phyloP scores from a whole-genome alignment of 2,329 filamentous ascomycete species.

The Stachybotrys echinatus region DNA sequence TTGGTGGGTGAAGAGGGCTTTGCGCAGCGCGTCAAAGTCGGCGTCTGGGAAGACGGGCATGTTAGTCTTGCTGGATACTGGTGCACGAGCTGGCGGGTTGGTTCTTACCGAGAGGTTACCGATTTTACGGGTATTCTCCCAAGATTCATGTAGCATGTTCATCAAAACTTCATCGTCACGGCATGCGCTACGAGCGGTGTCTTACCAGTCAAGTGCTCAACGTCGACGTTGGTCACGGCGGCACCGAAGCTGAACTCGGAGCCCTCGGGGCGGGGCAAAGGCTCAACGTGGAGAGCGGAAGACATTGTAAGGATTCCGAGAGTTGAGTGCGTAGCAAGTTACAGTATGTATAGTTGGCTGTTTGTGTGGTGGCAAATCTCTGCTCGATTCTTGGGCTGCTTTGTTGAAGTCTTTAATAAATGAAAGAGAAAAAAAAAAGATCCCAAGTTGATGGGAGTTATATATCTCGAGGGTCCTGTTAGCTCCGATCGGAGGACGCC shows the following conservation, averaged over 20 bases:
- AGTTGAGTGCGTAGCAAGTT: no score
- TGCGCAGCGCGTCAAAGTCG: conserved; percentile 1
- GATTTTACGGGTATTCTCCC: conserved; percentile 54
- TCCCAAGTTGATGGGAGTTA: no score
- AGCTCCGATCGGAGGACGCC: neutral
- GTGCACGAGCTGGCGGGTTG: neutral
- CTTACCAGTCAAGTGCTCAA: conserved; percentile 60
- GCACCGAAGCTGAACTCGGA: conserved; percentile 56
- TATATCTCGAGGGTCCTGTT: neutral
- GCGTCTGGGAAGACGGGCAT: neutral
- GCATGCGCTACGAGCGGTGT: conserved; percentile 7
- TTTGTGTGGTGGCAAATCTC: no score
- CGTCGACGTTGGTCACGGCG: conserved; percentile 48
- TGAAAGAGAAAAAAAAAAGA: no score
- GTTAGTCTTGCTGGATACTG: neutral
- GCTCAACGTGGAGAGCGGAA: conserved; percentile 26
- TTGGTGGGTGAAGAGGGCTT: conserved; percentile 3
- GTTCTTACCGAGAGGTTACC: conserved; percentile 43
- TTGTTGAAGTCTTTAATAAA: no score
- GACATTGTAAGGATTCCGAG: conserved; percentile 8
- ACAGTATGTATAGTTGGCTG: no score
- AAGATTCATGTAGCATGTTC: conserved; percentile 11
- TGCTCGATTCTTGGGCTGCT: no score
- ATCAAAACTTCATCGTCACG: conserved; percentile 3
- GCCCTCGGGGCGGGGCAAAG: conserved; percentile 26